Evolutionary conservation across 306 rosid genomes (phyloP).

Genomic region (Canavalia gladiata): DNA sequence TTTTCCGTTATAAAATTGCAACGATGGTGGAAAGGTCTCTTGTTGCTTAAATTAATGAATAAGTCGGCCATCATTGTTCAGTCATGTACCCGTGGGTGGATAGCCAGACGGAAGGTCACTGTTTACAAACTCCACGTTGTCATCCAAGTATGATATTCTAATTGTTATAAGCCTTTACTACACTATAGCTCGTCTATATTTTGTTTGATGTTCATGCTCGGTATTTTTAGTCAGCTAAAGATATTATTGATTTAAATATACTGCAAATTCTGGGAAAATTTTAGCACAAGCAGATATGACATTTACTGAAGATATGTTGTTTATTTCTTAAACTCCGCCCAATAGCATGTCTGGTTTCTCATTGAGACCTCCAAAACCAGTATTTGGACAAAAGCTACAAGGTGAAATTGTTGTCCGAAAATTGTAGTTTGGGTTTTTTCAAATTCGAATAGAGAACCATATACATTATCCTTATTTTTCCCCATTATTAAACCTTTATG

Average conservation of each 20-base stretch:
- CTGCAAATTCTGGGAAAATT: not conserved
- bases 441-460: not conserved
- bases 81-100: conserved; percentile 76
- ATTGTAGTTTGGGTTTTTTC: not conserved
- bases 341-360: not conserved
- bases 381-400: not conserved
- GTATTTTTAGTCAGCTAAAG: conserved; percentile 10
- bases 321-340: not conserved
- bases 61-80: conserved; percentile 69
- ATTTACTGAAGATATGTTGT: not conserved
- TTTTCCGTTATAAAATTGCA: conserved; percentile 78
- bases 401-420: not conserved
- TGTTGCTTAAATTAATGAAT: conserved; percentile 57
- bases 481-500: not conserved
- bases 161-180: conserved; percentile 3
- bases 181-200: not conserved
- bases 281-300: not conserved
- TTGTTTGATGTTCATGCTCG: not conserved
- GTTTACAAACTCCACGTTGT: conserved; percentile 53
- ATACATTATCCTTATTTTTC: not conserved
- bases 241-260: conserved; percentile 9
- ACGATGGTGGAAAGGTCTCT: conserved; percentile 81
- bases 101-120: conserved; percentile 63
- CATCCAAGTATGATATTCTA: conserved; percentile 71
- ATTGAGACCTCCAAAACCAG: not conserved